phyloP scores from a whole-genome alignment of 352 stramenopile genomes.

The Elongisporangium prolatum region DNA sequence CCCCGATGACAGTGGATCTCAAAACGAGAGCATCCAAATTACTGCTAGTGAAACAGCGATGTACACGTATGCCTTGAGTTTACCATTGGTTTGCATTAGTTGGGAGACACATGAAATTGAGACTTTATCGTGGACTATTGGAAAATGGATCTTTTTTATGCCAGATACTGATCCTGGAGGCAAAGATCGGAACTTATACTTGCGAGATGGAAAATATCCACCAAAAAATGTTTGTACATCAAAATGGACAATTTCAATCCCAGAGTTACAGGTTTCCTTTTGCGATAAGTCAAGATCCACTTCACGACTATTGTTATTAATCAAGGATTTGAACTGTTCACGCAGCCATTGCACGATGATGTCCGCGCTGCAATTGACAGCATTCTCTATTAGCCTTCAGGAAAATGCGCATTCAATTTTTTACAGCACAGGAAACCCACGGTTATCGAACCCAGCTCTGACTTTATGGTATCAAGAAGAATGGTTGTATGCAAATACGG shows the following conservation, averaged over 20 bases:
- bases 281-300: constrained; percentile 15
- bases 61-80: constrained; percentile 55
- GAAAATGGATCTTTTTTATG: constrained; percentile 79
- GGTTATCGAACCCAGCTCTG: constrained; percentile 36
- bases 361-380: constrained; percentile 18
- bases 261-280: constrained; percentile 27
- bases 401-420: constrained; percentile 33
- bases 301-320: constrained; percentile 16
- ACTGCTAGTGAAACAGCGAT: constrained; percentile 44
- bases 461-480: constrained; percentile 35
- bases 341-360: constrained; percentile 31
- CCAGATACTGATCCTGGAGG: constrained; percentile 23
- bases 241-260: constrained; percentile 21
- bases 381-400: constrained; percentile 21
- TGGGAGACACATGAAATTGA: constrained; percentile 58
- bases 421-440: constrained; percentile 26
- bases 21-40: constrained; percentile 7
- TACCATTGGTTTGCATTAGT: constrained; percentile 46
- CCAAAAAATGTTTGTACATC: constrained; percentile 26
- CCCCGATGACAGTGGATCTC: constrained; percentile 1
- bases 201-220: constrained; percentile 12
- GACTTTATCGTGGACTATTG: constrained; percentile 53
- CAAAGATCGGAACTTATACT: constrained; percentile 22
- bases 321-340: constrained; percentile 29
- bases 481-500: constrained; percentile 27